A percentile compares a stretch with the other conserved stretches of the same genome.
These are phyloP conservation scores for Apiospora rasikravindrae DNA, from an alignment of 2,329 filamentous ascomycete genomes.

Conservation along the genomic window DNA sequence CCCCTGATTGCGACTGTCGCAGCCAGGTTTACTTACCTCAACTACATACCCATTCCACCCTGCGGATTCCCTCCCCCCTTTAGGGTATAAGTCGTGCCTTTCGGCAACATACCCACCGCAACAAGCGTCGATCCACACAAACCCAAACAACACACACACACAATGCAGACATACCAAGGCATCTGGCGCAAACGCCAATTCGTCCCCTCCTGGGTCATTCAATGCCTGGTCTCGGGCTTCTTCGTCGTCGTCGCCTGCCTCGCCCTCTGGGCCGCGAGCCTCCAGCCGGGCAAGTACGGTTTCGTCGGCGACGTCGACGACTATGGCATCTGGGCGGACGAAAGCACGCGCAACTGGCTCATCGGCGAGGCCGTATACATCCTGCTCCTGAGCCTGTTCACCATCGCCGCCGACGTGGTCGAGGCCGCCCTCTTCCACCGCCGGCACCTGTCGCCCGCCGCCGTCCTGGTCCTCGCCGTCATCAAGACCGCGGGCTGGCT, in stretches of 20 bases:
- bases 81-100: background rate
- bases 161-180: conserved; percentile 23
- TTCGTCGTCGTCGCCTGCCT: conserved; percentile 23
- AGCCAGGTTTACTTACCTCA: too few relatives aligned
- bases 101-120: background rate
- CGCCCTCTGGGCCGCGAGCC: conserved; percentile 14
- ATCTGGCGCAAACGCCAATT: conserved; percentile 30
- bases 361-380: conserved; percentile 24
- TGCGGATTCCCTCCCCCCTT: too few relatives aligned
- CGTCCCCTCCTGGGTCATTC: conserved; percentile 28
- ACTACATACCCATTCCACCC: too few relatives aligned
- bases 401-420: conserved; percentile 25
- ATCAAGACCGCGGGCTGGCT: conserved; percentile 28
- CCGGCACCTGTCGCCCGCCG: conserved; percentile 25
- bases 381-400: conserved; percentile 23
- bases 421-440: conserved; percentile 25
- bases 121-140: background rate
- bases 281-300: background rate
- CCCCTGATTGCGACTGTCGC: background rate
- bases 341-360: background rate
- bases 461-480: conserved; percentile 25
- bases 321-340: background rate
- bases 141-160: background rate
- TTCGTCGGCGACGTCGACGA: background rate
- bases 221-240: conserved; percentile 23